phyloP scores from a whole-genome alignment of 2,329 filamentous ascomycete species.

The Trichoderma harzianum region DNA sequence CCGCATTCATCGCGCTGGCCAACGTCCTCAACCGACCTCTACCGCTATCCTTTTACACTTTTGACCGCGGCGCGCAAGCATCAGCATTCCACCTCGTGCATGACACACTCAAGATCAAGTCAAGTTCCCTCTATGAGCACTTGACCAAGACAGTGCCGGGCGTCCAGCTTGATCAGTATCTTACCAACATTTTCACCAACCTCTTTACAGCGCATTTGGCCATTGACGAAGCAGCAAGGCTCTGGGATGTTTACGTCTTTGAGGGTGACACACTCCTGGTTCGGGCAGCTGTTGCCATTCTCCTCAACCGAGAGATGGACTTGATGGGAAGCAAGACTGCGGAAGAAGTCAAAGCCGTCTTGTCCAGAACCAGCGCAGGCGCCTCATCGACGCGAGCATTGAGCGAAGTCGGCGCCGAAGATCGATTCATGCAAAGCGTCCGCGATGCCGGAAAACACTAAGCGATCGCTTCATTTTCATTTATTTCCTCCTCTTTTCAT shows the following conservation, averaged over 20 bases:
- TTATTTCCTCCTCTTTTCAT: not conserved
- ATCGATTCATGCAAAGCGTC: slow-evolving; percentile 38
- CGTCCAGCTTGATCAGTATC: slow-evolving; percentile 50
- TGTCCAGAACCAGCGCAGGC: slow-evolving; percentile 31
- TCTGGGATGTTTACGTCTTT: slow-evolving; percentile 82
- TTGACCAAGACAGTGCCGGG: slow-evolving; percentile 50
- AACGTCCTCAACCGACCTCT: slow-evolving; percentile 76
- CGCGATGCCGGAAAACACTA: slow-evolving; percentile 36
- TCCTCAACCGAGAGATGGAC: slow-evolving; percentile 53
- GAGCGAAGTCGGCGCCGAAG: slow-evolving; percentile 46
- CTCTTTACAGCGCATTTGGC: slow-evolving; percentile 62
- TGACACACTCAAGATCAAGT: slow-evolving; percentile 63
- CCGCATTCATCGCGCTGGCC: slow-evolving; percentile 68
- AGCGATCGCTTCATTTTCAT: not conserved
- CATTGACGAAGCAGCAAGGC: slow-evolving; percentile 65
- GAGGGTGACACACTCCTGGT: slow-evolving; percentile 73
- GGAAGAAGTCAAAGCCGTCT: slow-evolving; percentile 42
- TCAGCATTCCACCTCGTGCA: slow-evolving; percentile 68
- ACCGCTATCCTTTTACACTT: slow-evolving; percentile 70
- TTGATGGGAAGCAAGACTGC: slow-evolving; percentile 46
- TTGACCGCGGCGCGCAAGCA: slow-evolving; percentile 64
- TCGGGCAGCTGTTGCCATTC: slow-evolving; percentile 65
- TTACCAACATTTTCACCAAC: slow-evolving; percentile 59
- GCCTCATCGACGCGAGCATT: slow-evolving; percentile 34
- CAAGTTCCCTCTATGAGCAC: slow-evolving; percentile 60